A percentile compares a stretch with the other conserved stretches of the same genome.
Conservation (phyloP, 2,329 filamentous ascomycete genomes). For the Stemphylium beticola region DNA sequence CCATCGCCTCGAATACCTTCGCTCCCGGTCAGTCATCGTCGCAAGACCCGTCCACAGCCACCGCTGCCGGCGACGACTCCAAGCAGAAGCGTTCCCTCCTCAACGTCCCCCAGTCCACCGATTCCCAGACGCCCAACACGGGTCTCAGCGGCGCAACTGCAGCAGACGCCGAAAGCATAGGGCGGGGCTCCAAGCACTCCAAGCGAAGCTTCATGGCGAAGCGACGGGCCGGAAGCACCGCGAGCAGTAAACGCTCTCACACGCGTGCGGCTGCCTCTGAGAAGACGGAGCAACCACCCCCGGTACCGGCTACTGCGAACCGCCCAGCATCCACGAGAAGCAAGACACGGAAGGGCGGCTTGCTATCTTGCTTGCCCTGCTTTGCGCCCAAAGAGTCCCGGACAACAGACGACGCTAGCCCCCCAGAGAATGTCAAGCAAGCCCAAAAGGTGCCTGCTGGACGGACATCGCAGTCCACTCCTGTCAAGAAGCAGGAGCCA, state of each 20-base stretch:
- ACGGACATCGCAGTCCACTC: constrained; percentile 58
- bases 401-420: constrained; percentile 45
- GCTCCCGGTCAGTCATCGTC: constrained; percentile 35
- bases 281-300: constrained; percentile 47
- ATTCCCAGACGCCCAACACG: constrained; percentile 46
- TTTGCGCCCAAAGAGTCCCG: constrained; percentile 69
- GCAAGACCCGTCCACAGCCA: constrained; percentile 29
- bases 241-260: constrained; percentile 55
- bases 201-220: constrained; percentile 55
- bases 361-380: constrained; percentile 66
- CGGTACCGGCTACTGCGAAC: constrained; percentile 35
- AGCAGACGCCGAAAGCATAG: constrained; percentile 54
- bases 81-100: constrained; percentile 48
- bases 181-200: constrained; percentile 50
- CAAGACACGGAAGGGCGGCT: constrained; percentile 48
- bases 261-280: constrained; percentile 47
- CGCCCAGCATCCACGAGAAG: constrained; percentile 46
- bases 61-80: constrained; percentile 29
- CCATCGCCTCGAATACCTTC: constrained; percentile 19
- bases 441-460: constrained; percentile 46
- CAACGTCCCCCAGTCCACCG: constrained; percentile 43
- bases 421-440: constrained; percentile 55
- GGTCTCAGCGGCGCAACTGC: constrained; percentile 54
- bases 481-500: constrained; percentile 56
- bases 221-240: constrained; percentile 53